Percentiles rank a stretch among this genome's conserved stretches.
These are phyloP conservation scores for Curvularia verruculosa DNA, from an alignment of 2,329 filamentous ascomycete species.

Conservation along the genomic window DNA sequence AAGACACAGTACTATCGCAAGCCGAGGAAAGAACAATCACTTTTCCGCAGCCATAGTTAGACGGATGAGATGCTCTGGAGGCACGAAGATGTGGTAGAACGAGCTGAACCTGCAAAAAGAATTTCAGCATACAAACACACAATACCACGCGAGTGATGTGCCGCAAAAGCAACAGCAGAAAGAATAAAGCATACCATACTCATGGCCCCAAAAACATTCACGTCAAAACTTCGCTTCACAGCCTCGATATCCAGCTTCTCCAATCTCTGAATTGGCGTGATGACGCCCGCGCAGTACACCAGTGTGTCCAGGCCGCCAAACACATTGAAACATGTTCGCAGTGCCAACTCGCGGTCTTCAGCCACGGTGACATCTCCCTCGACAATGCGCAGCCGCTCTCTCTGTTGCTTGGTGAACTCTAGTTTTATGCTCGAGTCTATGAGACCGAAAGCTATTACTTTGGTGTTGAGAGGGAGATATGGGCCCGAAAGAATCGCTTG, in stretches of 20 bases:
- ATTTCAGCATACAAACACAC: background rate
- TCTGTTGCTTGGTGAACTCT: conserved; percentile 15
- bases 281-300: conserved; percentile 32
- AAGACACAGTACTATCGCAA: conserved; percentile 30
- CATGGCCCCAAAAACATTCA: conserved; percentile 37
- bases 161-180: background rate
- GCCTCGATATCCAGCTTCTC: conserved; percentile 27
- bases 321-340: conserved; percentile 21
- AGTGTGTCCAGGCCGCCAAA: conserved; percentile 32
- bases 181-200: conserved; percentile 25
- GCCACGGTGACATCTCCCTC: conserved; percentile 17
- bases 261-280: conserved; percentile 30
- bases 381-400: conserved; percentile 13
- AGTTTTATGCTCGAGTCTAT: conserved; percentile 15
- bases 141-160: background rate
- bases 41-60: conserved; percentile 30
- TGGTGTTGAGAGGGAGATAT: conserved; percentile 11
- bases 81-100: conserved; percentile 27
- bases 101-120: conserved; percentile 23
- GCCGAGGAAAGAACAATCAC: conserved; percentile 29
- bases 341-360: conserved; percentile 15
- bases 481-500: conserved; percentile 19
- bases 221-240: conserved; percentile 27
- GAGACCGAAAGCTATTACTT: conserved; percentile 17
- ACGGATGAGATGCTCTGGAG: conserved; percentile 17